Conservation (phyloP, 2,329 filamentous ascomycete genomes). For the Xylaria hypoxylon region DNA sequence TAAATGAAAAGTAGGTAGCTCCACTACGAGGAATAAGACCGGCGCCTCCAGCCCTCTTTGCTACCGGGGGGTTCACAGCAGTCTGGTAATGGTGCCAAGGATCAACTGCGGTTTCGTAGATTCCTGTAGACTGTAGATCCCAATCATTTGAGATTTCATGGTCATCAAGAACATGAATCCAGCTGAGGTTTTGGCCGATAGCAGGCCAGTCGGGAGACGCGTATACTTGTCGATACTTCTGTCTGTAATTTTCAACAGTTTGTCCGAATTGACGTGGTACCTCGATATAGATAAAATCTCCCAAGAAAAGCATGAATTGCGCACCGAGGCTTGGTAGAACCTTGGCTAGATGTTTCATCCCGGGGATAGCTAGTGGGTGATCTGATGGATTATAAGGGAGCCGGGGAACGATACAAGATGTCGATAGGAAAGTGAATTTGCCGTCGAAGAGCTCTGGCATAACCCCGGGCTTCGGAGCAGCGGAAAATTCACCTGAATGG, state of each 20-base stretch:
- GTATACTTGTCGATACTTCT: slow-evolving; percentile 96
- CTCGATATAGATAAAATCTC: slow-evolving; percentile 91
- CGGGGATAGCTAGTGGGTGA: slow-evolving; percentile 84
- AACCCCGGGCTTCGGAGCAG: slow-evolving; percentile 77
- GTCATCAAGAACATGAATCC: slow-evolving; percentile 97
- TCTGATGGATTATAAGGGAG: slow-evolving; percentile 90
- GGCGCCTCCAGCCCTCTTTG: slow-evolving; percentile 61
- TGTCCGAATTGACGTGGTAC: slow-evolving; percentile 84
- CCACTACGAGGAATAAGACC: slow-evolving; percentile 56
- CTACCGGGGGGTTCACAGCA: slow-evolving; percentile 80
- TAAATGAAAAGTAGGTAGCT: slow-evolving; percentile 89
- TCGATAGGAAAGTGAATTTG: slow-evolving; percentile 89
- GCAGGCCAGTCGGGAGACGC: slow-evolving; percentile 90
- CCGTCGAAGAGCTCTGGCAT: slow-evolving; percentile 70
- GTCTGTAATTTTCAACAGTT: slow-evolving; percentile 79
- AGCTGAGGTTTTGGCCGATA: slow-evolving; percentile 83
- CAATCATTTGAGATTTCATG: slow-evolving; percentile 98
- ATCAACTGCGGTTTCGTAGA: slow-evolving; percentile 83
- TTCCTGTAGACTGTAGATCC: slow-evolving; percentile 81
- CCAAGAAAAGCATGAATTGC: slow-evolving; percentile 84
- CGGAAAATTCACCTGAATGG: slow-evolving; percentile 82
- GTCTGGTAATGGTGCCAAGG: slow-evolving; percentile 91
- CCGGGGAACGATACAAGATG: slow-evolving; percentile 90
- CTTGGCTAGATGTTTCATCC: slow-evolving; percentile 80
- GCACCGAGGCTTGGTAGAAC: slow-evolving; percentile 77